Evolutionary conservation across 2,329 filamentous ascomycete species (phyloP).

Genomic region (Penicillium sclerotigenum): DNA sequence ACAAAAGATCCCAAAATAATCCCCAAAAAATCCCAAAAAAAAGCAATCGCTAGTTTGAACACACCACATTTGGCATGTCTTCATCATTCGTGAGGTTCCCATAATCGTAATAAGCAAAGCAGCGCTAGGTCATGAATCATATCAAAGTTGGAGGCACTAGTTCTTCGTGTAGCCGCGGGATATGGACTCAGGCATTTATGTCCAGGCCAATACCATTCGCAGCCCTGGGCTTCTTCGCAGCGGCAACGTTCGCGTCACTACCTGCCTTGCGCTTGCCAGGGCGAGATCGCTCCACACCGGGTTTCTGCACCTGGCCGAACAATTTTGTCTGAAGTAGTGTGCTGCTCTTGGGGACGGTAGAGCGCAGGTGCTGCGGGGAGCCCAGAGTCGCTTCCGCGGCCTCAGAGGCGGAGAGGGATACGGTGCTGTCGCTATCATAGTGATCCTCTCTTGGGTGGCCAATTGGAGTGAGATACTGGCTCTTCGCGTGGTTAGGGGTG

Average conservation of each 20-base stretch:
- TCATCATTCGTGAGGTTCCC: constrained; percentile 21
- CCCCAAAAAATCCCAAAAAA: constrained; percentile 2
- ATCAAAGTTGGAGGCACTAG: constrained; percentile 15
- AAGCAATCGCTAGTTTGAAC: constrained; percentile 10
- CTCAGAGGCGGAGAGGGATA: constrained; percentile 63
- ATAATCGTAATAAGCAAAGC: constrained; percentile 19
- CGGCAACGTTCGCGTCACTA: constrained; percentile 33
- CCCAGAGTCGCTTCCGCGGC: constrained; percentile 52
- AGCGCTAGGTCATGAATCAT: constrained; percentile 26
- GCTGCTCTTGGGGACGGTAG: constrained; percentile 43
- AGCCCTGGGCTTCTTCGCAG: constrained; percentile 51
- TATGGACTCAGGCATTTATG: constrained; percentile 44
- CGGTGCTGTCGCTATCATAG: constrained; percentile 78
- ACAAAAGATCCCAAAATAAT: not conserved
- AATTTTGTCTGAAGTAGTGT: constrained; percentile 59
- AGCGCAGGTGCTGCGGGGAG: constrained; percentile 14
- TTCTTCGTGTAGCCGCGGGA: constrained; percentile 10
- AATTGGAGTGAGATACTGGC: constrained; percentile 59
- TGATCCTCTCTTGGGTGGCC: constrained; percentile 50
- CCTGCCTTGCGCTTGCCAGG: constrained; percentile 41
- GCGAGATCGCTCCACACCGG: constrained; percentile 39
- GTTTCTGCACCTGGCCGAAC: constrained; percentile 61
- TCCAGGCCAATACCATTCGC: constrained; percentile 54
- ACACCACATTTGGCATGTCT: constrained; percentile 12
- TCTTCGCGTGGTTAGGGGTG: constrained; percentile 62